Evolutionary conservation across 257 asterid genomes (phyloP).

Genomic region (Asclepias syriaca): DNA sequence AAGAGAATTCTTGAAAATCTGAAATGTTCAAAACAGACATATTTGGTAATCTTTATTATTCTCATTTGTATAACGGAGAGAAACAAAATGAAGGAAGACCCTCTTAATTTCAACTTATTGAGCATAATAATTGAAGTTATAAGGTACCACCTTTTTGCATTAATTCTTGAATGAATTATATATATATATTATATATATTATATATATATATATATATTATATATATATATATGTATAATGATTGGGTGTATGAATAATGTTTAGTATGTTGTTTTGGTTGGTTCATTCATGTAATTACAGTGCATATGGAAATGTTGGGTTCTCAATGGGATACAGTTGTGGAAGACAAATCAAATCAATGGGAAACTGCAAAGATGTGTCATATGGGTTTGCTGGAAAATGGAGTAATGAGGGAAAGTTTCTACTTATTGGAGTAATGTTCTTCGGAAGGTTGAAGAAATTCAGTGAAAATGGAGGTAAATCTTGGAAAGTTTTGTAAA

Average conservation of each 20-base stretch:
- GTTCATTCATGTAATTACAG: constrained; percentile 7
- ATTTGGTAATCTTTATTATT: constrained; percentile 45
- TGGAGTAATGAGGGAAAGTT: constrained; percentile 48
- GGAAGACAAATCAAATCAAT: constrained; percentile 24
- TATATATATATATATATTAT: too few relatives aligned
- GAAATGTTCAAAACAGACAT: constrained; percentile 53
- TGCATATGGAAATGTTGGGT: constrained; percentile 60
- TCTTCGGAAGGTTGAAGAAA: constrained; percentile 51
- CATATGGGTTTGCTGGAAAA: constrained; percentile 46
- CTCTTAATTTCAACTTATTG: constrained; percentile 61
- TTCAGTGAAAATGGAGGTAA: constrained; percentile 29
- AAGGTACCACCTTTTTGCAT: constrained; percentile 33
- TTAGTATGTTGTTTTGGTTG: too few relatives aligned
- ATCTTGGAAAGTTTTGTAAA: constrained; percentile 35
- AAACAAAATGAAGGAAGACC: constrained; percentile 47
- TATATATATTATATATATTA: too few relatives aligned
- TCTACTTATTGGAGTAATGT: constrained; percentile 46
- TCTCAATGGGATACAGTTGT: constrained; percentile 52
- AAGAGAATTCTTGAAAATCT: constrained; percentile 25
- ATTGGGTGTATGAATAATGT: neutral
- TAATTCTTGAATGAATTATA: too few relatives aligned
- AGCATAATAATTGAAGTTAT: constrained; percentile 63
- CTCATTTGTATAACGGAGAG: constrained; percentile 63
- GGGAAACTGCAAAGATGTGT: constrained; percentile 28
- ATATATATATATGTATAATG: neutral